Conservation (phyloP, 1,284 basidiomycete genomes). For the Irpex sp. region DNA sequence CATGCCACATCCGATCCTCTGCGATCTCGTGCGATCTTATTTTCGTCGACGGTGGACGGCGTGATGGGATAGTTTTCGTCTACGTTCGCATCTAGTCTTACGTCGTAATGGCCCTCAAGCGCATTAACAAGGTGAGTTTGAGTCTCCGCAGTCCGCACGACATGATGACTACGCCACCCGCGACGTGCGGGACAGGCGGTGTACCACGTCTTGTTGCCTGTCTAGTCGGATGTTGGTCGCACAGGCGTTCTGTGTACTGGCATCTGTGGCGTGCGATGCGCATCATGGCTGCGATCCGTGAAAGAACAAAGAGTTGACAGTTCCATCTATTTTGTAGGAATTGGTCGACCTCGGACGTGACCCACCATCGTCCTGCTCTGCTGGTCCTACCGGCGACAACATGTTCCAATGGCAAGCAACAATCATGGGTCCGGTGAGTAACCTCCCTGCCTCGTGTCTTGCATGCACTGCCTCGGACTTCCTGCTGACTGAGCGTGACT, state of each 20-base stretch:
- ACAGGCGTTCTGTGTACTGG: no score
- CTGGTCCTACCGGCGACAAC: conserved; percentile 92
- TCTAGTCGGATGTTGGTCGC: no score
- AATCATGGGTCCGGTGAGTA: conserved; percentile 92
- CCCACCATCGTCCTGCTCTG: conserved; percentile 95
- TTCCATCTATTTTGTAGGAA: conserved; percentile 54
- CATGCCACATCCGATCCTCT: conserved; percentile 6
- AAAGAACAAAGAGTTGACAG: conserved; percentile 14
- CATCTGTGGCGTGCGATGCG: not conserved
- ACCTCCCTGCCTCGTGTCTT: conserved; percentile 5
- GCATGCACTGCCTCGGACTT: not conserved
- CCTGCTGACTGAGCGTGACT: conserved; percentile 13
- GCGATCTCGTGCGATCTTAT: conserved; percentile 15
- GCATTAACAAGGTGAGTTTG: conserved; percentile 90
- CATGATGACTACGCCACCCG: no score
- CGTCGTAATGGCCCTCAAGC: conserved; percentile 84
- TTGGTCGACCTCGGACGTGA: conserved; percentile 96
- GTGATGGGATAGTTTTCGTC: conserved; percentile 21
- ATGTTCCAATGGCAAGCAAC: conserved; percentile 98
- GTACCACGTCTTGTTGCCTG: no score
- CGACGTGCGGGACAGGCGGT: no score
- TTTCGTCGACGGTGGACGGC: not conserved
- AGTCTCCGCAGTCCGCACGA: not conserved
- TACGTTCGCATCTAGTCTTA: conserved; percentile 16
- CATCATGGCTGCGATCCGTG: not conserved